These are phyloP conservation scores for Trifolium subterraneum DNA, from an alignment of 306 rosid genomes.

Conservation along the genomic window DNA sequence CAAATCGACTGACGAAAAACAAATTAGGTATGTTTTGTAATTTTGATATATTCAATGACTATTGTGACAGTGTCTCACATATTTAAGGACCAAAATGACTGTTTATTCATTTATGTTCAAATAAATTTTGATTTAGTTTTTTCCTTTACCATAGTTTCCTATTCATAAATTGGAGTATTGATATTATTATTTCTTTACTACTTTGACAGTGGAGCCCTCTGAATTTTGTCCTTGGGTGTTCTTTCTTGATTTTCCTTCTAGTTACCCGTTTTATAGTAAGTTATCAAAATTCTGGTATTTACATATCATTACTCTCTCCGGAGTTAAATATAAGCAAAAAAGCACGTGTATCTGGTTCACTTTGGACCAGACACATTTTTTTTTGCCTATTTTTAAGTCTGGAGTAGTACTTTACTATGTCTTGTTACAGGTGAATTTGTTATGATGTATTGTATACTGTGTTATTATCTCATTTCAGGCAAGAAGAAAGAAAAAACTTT, in stretches of 20 bases:
- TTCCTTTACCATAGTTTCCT: not conserved
- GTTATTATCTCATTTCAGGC: constrained; percentile 55
- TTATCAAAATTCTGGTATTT: constrained; percentile 1
- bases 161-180: no score
- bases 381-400: no score
- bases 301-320: not conserved
- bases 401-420: not conserved
- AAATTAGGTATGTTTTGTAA: no score
- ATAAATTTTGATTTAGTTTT: not conserved
- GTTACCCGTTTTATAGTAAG: constrained; percentile 72
- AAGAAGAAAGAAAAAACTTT: constrained; percentile 68
- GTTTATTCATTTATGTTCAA: constrained; percentile 1
- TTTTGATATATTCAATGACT: no score
- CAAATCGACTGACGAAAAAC: no score
- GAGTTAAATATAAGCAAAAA: not conserved
- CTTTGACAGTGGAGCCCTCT: constrained; percentile 72
- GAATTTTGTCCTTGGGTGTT: constrained; percentile 74
- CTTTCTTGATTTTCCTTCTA: constrained; percentile 78
- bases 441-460: not conserved
- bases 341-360: no score
- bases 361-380: no score
- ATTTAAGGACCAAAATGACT: not conserved
- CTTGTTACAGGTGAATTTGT: not conserved
- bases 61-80: not conserved
- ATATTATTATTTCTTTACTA: not conserved